phyloP scores from a whole-genome alignment of 805 yeast species.

The Wickerhamomyces strasburgensis region DNA sequence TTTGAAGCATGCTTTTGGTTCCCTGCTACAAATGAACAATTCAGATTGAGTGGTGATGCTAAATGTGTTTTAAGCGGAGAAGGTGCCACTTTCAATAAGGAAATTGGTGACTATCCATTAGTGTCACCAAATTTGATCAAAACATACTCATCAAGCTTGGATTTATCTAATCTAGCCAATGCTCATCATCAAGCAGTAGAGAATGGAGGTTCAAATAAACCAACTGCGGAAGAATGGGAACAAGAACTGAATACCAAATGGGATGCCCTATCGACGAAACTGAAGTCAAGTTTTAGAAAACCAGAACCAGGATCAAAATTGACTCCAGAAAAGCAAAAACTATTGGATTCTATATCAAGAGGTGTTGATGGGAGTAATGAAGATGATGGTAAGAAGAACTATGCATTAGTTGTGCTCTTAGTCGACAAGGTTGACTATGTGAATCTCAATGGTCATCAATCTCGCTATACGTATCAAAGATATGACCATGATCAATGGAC shows the following conservation, averaged over 20 bases:
- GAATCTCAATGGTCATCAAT: slow-evolving; percentile 49
- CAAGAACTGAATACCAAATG: slow-evolving; percentile 60
- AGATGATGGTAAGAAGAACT: slow-evolving; percentile 54
- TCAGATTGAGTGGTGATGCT: slow-evolving; percentile 66
- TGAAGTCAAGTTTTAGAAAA: slow-evolving; percentile 63
- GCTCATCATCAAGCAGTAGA: slow-evolving; percentile 26
- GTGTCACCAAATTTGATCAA: slow-evolving; percentile 26
- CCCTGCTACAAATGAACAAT: slow-evolving; percentile 56
- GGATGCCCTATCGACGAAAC: slow-evolving; percentile 49
- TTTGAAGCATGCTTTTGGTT: slow-evolving; percentile 80
- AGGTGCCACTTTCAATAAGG: slow-evolving; percentile 9
- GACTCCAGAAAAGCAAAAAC: slow-evolving; percentile 47
- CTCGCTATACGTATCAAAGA: slow-evolving; percentile 50
- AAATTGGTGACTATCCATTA: slow-evolving; percentile 25
- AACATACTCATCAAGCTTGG: slow-evolving; percentile 20
- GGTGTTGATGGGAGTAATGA: slow-evolving; percentile 80
- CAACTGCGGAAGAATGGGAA: slow-evolving; percentile 55
- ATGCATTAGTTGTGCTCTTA: slow-evolving; percentile 63
- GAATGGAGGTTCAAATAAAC: slow-evolving; percentile 7
- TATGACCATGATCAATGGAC: slow-evolving; percentile 61
- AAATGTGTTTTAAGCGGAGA: slow-evolving; percentile 35
- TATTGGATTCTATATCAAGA: slow-evolving; percentile 65
- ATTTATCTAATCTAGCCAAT: slow-evolving; percentile 15
- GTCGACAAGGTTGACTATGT: slow-evolving; percentile 67
- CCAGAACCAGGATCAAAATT: slow-evolving; percentile 67